Evolutionary conservation across 306 rosid species (phyloP).

Genomic region (Vachellia pachyceras): DNA sequence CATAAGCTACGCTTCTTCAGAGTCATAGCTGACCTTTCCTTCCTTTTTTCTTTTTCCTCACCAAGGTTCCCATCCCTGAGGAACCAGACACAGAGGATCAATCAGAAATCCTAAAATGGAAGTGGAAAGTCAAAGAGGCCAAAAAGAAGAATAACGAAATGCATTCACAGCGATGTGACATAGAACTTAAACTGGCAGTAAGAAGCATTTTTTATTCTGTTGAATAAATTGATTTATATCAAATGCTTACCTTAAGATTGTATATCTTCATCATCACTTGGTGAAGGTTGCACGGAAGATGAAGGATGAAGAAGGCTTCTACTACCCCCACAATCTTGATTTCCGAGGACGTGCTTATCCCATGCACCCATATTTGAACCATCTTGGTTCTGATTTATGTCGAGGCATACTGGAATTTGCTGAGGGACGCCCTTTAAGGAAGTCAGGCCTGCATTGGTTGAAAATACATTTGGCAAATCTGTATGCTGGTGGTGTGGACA

Average conservation of each 20-base stretch:
- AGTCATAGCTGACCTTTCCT: slow-evolving; percentile 16
- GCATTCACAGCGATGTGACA: slow-evolving; percentile 91
- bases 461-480: slow-evolving; percentile 96
- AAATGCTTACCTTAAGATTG: slow-evolving; percentile 21
- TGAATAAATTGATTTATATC: slow-evolving; percentile 31
- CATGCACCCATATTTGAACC: slow-evolving; percentile 94
- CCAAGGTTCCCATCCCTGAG: slow-evolving; percentile 79
- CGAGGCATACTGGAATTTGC: slow-evolving; percentile 93
- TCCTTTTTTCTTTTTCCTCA: neutral
- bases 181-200: slow-evolving; percentile 95
- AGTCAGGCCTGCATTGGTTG: slow-evolving; percentile 88
- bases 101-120: slow-evolving; percentile 85
- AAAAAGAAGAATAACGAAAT: slow-evolving; percentile 77
- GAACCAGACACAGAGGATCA: slow-evolving; percentile 81
- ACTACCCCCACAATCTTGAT: slow-evolving; percentile 97
- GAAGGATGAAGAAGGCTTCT: slow-evolving; percentile 96
- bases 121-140: slow-evolving; percentile 79
- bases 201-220: slow-evolving; percentile 48
- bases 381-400: slow-evolving; percentile 97
- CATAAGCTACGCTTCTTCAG: neutral
- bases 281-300: slow-evolving; percentile 92
- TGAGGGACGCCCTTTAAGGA: slow-evolving; percentile 87
- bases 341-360: slow-evolving; percentile 99
- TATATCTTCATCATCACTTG: slow-evolving; percentile 29
- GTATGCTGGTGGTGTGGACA: slow-evolving; percentile 92